Base-by-base conservation (phyloP, 192 early-diverging fungal genomes). In the Coemansia sp. region DNA sequence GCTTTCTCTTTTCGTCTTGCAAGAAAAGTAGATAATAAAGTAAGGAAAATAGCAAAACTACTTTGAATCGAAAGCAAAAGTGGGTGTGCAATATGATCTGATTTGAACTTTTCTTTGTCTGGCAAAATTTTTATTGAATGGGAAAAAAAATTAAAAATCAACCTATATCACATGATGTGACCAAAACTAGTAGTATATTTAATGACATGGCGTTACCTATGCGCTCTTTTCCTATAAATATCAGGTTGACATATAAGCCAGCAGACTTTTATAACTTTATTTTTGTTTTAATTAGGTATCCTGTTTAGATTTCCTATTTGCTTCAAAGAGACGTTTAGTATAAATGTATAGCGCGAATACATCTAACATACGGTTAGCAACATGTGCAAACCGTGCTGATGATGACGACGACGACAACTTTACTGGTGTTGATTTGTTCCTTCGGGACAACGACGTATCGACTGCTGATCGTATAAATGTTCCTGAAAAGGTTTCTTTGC, bases 401-500 rank as follows among this genome's bases (percentile, higher is more conserved):
- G 40, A 38, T 41, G 45, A 38, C 12, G 63, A 69, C 23, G 59
- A 67, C 18, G 67, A 61, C 26, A 63, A 32, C 1, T 54, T 39
- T 9, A 47, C 64, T 23, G 61, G 40, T 2, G 43, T 43, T 13
- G 12, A 23, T 41, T 23, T 44, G 16, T 26, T 38, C 32, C 1
- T 43, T 47, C 32, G 47, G 42, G 67, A 68, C 44, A 44, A 21
- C 32, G 32, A 32, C 32, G 32, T 32, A 32, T 32, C 32, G 32
- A 4, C 32, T 32, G 32, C 32, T 32, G 32, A 32, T 32, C 32
- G 32, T 12, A 39, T 37, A 12, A 40, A 18, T 4, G 9, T 72
- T 15, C 67, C 73, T 9, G 59, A 64, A 18, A 75, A 75, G 43
- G 50, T 69, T 26, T 52, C 38, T 7, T 47, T 61, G n/a, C 78